Evolutionary conservation across 2,329 filamentous ascomycete species (phyloP), one percentile per base, ranked within the genome.

Genomic region (Calonectria montana): DNA sequence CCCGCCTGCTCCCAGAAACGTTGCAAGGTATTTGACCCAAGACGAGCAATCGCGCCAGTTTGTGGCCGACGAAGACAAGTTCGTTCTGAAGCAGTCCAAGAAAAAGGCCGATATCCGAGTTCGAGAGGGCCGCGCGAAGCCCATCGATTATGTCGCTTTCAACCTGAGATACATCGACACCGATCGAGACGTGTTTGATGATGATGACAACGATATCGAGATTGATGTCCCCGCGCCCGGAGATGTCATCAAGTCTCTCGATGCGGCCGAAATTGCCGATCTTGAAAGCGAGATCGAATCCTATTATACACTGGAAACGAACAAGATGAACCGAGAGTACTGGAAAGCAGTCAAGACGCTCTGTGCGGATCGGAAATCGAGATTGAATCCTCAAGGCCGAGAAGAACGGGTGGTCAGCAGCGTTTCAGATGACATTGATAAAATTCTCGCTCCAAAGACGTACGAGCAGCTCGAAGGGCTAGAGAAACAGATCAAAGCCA

Each of bases 91-190:
- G 84, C 97, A 99, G 85, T 94, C 96, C 57, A 99, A 98, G 88
- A 98, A 97, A 87, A 98, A 98, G 87, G 96, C 97, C 48, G 94
- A 96, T 75, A 97, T 99, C 77, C 93, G 97, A 47, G 95, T 98
- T 55, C 94, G 95, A 77, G 96, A 97, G 83, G 94, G 94, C 13
- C 91, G 97, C 76, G 96, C 96, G 68, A 96, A 95, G 81, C 94
- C 96, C 12, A 96, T 98, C 79, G 97, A 99, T 85, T 96, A 94
- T 88, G 90, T 99, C 55, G 95, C 96, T 1, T 97, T 98, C 80
- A 97, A 94, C 72, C 86, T 99, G 74, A 92, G 95, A 76, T 94
- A 96, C 74, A 92, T 98, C 75, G 97, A 99, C 81, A 89, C 92
- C 35, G 94, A 96, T 61, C 92, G 93, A 78, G 93, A 97, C 80